Base-by-base conservation (phyloP, 164 flowering plant species). In the Warburgia ugandensis region DNA sequence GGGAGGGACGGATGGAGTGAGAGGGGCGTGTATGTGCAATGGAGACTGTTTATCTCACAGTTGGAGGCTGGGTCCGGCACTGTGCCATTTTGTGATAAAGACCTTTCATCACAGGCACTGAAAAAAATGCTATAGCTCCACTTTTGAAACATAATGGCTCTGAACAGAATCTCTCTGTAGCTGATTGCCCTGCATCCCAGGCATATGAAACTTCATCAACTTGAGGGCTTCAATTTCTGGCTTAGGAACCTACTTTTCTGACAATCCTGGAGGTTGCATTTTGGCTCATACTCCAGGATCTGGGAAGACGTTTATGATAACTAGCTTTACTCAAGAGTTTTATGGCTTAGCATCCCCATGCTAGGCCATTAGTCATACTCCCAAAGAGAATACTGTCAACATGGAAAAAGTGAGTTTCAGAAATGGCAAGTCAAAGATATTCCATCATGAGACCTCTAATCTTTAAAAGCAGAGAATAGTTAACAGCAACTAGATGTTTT, bases 261-360 rank as follows among this genome's bases (percentile, higher is more conserved):
- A 85, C 17, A 72, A 73, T 28, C 96, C 98, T 14, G 84, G 97
- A 25, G 97, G 97, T 29, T 86, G 97, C 53, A 84, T 92, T 54
- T 42, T 88, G 64, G 97, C 99, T 8, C 95, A 88, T 75, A 97
- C 97, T 47, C 99, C 97, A 5, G 99, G 95, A 20, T 92, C 99
- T 29, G 99, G 99, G 4, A 92, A 88, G 54, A 92, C 95, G 0
- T 83, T 92, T 50, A 80, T 92, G 95, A 75, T 92, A 0, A 86
- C 86, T 30, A 84, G 97, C 46, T 92, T 88, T 57, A 72, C 86
- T 39, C 95, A n/a, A 92, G 53, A 85, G 88, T 47, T 88, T 92
- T 58, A 72, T 92, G 27, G 83, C 85, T 2, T 84, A 78, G 38
- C 77, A 77, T 69, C 94, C 81, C 20, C 36, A 63, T 55, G 95